phyloP scores from a whole-genome alignment of 352 stramenopile genomes.

The Phytophthora litchii region DNA sequence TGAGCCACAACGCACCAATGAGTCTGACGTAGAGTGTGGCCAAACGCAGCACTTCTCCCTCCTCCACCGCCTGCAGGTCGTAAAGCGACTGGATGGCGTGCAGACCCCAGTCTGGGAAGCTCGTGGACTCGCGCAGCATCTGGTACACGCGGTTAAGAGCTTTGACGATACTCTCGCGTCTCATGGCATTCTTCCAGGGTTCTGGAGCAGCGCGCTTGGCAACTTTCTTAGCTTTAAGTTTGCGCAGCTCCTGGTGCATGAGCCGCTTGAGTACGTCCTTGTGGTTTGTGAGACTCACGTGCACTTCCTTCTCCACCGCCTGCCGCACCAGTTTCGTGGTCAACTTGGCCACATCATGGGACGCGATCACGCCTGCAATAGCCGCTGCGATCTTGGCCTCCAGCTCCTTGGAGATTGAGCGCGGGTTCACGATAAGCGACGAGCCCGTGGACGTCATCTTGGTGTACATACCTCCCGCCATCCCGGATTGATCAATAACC shows the following conservation, averaged over 20 bases:
- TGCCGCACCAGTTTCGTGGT: constrained; percentile 85
- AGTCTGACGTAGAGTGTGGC: constrained; percentile 64
- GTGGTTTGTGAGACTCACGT: constrained; percentile 86
- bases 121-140: constrained; percentile 28
- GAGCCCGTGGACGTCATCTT: constrained; percentile 77
- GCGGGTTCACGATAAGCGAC: constrained; percentile 73
- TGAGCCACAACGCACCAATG: constrained; percentile 59
- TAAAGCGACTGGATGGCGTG: constrained; percentile 73
- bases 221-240: constrained; percentile 76
- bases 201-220: constrained; percentile 58
- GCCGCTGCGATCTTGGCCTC: constrained; percentile 78
- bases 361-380: constrained; percentile 70
- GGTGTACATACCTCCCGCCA: constrained; percentile 74
- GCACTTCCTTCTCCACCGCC: constrained; percentile 85
- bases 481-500: constrained; percentile 8
- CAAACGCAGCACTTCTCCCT: constrained; percentile 46
- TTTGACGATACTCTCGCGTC: constrained; percentile 50
- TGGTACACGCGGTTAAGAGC: constrained; percentile 52
- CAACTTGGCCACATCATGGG: constrained; percentile 68
- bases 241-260: constrained; percentile 86
- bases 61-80: constrained; percentile 66
- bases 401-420: constrained; percentile 83
- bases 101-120: constrained; percentile 40
- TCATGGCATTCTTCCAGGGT: constrained; percentile 64
- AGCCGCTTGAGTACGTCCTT: constrained; percentile 90